Evolutionary conservation across 2,329 filamentous ascomycete species (phyloP), one percentile per base, ranked within the genome.

Genomic region (Xylariales sp.): DNA sequence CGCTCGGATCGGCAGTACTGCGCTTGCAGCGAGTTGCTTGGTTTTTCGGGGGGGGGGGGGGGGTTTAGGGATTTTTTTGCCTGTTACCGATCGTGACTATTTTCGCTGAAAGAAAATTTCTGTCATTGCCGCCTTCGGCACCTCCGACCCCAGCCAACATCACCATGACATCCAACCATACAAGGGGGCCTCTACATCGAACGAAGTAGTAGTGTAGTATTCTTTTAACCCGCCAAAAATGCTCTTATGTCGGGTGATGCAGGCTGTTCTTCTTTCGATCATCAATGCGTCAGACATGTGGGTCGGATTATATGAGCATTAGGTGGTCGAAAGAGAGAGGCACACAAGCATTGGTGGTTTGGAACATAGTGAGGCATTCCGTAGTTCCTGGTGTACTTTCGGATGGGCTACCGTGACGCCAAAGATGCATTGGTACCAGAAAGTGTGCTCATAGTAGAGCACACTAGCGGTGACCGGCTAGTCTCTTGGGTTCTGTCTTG

Each of bases 241-340:
- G 28, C 36, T 57, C 45, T 64, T 43, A 36, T 36, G 32, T 60
- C n/a, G n/a, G 12, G 43, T 39, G 60, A 69, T 69, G 64, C 60
- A 45, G 59, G 67, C 32, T 49, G 64, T 67, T 67, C 60, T 60
- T 48, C 52, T 67, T 67, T 66, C 5, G 64, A 64, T 67, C 67
- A 67, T 55, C 28, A 58, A 55, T 68, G 57, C 64, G 65, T 69
- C 61, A 69, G 67, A 50, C 64, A 48, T 57, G 64, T 69, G 68
- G 68, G 52, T 53, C 65, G 18, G 34, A 39, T 66, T 59, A 66
- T 59, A 36, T 41, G 41, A 53, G 34, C 58, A 45, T 18, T 18
- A 49, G 34, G n/a, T 10, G 43, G 48, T 49, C 39, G 23, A 57
- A 32, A 8, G 41, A 23, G 56, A 18, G 18, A 48, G 48, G 41